phyloP scores from a whole-genome alignment of 1,284 basidiomycete species.

The Pisolithus thermaeus region DNA sequence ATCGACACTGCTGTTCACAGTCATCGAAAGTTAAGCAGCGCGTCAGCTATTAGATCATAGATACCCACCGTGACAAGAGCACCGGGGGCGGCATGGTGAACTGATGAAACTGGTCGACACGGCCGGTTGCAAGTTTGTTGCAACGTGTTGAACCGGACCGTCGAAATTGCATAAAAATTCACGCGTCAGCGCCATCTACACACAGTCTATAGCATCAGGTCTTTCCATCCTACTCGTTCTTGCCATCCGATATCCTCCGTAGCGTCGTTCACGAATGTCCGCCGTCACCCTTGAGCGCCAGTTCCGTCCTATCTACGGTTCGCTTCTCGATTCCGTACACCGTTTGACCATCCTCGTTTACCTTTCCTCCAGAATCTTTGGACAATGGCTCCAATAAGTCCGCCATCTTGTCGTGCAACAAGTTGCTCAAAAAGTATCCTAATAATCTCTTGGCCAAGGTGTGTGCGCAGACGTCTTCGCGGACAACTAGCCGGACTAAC shows the following conservation, averaged over 20 bases:
- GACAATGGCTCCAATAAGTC: conserved; percentile 82
- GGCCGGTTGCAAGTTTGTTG: conserved; percentile 14
- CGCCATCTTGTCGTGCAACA: conserved; percentile 77
- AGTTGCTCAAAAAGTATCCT: conserved; percentile 76
- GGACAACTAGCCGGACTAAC: not conserved
- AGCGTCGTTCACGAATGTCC: conserved; percentile 29
- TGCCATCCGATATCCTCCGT: conserved; percentile 1
- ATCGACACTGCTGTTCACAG: conserved; percentile 49
- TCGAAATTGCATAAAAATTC: conserved; percentile 22
- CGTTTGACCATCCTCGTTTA: not conserved
- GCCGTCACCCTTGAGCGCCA: conserved; percentile 63
- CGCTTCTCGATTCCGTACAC: conserved; percentile 13
- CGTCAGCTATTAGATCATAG: conserved; percentile 3
- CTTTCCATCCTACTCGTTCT: not conserved
- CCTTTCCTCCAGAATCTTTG: conserved; percentile 57
- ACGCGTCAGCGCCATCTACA: conserved; percentile 2
- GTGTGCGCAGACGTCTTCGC: conserved; percentile 9
- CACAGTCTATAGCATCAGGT: not conserved
- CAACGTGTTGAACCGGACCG: not conserved
- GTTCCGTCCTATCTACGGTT: conserved; percentile 76
- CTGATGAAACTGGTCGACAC: conserved; percentile 20
- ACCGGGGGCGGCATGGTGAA: conserved; percentile 21
- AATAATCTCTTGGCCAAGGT: conserved; percentile 71
- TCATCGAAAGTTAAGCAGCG: conserved; percentile 4
- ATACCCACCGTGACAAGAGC: conserved; percentile 48